Conservation (phyloP, 176 grass and related monocot species). For the Dactylis glomerata region DNA sequence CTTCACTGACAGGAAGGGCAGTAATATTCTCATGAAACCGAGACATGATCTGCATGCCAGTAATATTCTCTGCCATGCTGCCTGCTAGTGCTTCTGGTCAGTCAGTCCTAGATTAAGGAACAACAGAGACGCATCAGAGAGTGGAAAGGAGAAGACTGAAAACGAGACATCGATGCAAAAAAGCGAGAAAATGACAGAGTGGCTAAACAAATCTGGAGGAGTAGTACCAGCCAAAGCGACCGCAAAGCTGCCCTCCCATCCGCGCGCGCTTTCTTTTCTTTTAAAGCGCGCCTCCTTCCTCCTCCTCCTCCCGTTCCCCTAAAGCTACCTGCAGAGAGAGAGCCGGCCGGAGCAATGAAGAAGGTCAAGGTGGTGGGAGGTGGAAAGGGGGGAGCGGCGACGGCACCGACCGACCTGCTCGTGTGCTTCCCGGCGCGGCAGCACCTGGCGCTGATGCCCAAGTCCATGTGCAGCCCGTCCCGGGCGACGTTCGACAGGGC, state of each 20-base stretch:
- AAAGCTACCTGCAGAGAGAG: background rate
- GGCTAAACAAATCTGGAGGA: background rate
- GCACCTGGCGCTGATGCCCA: constrained; percentile 78
- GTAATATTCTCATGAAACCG: background rate
- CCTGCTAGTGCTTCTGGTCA: background rate
- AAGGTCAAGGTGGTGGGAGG: background rate
- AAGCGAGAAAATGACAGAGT: background rate
- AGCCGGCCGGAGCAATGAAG: constrained; percentile 27
- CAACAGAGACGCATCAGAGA: constrained; percentile 14
- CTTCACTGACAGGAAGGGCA: background rate
- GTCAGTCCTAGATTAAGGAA: background rate
- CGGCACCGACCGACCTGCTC: constrained; percentile 53
- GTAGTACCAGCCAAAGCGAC: constrained; percentile 21
- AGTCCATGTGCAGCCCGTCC: constrained; percentile 66
- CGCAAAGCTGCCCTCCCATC: background rate
- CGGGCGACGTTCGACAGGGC: constrained; percentile 51
- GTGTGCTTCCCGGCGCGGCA: constrained; percentile 80
- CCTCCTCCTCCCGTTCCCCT: background rate
- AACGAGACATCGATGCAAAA: constrained; percentile 33
- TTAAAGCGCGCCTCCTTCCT: constrained; percentile 28
- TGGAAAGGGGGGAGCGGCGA: background rate
- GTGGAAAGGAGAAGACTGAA: constrained; percentile 32
- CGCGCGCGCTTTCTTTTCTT: constrained; percentile 46
- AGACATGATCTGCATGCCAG: background rate
- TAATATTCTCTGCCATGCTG: constrained; percentile 10